These are phyloP conservation scores for Rhizopogon salebrosus DNA, from an alignment of 768 basidiomycete species.

Conservation along the genomic window DNA sequence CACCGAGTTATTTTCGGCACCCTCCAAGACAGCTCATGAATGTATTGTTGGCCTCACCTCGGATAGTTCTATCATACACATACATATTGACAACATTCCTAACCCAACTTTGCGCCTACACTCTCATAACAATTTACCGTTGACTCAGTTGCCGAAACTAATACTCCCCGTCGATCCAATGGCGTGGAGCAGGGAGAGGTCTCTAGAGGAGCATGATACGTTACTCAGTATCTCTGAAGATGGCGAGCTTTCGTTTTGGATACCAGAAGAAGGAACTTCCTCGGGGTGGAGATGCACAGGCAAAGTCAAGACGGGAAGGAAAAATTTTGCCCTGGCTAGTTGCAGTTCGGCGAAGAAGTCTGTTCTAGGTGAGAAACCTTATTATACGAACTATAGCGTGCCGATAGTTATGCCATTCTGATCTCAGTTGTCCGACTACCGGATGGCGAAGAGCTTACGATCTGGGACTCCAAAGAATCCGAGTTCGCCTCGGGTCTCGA, in stretches of 20 bases:
- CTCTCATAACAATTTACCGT: conserved; percentile 49
- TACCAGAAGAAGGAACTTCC: conserved; percentile 39
- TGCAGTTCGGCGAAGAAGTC: conserved; percentile 94
- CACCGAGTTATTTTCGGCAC: conserved; percentile 61
- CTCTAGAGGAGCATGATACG: conserved; percentile 59
- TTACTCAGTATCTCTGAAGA: conserved; percentile 71
- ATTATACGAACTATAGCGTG: not conserved
- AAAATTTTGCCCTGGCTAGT: conserved; percentile 60
- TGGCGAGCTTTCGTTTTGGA: conserved; percentile 89
- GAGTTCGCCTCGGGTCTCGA: conserved; percentile 92
- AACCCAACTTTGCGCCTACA: conserved; percentile 38
- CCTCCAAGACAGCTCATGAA: conserved; percentile 45
- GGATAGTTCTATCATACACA: conserved; percentile 54
- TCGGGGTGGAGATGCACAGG: conserved; percentile 65
- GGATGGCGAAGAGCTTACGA: conserved; percentile 76
- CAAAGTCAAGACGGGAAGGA: conserved; percentile 65
- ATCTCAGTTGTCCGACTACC: conserved; percentile 51
- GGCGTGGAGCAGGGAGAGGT: conserved; percentile 60
- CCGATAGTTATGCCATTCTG: conserved; percentile 1
- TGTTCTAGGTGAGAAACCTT: conserved; percentile 58
- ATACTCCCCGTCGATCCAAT: conserved; percentile 84
- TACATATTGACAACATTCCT: conserved; percentile 36
- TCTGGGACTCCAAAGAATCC: conserved; percentile 95
- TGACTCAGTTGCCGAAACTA: conserved; percentile 39
- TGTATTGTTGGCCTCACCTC: conserved; percentile 63